Conservation (phyloP, 2,329 filamentous ascomycete species). For the Colletotrichum simmondsii region DNA sequence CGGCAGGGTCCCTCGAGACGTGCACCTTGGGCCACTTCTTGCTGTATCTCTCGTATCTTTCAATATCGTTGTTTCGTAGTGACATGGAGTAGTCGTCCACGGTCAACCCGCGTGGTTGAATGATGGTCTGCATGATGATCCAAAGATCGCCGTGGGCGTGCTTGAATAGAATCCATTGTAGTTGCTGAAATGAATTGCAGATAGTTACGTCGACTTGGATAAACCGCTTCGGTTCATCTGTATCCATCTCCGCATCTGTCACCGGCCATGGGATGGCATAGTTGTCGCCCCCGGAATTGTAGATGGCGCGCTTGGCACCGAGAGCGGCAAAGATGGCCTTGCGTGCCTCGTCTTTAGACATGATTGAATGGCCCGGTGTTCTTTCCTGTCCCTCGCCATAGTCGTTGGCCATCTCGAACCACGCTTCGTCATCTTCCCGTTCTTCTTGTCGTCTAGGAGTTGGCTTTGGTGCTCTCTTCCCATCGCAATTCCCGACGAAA, state of each 20-base stretch:
- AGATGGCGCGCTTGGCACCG: constrained; percentile 53
- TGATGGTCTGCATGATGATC: constrained; percentile 72
- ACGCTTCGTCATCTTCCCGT: not conserved
- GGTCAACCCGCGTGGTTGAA: constrained; percentile 74
- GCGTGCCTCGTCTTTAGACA: not conserved
- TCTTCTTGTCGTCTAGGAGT: not conserved
- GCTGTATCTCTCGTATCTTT: constrained; percentile 57
- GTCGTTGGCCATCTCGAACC: not conserved
- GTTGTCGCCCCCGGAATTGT: constrained; percentile 44
- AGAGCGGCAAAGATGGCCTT: constrained; percentile 45
- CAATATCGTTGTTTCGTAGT: constrained; percentile 76
- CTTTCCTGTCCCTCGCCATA: not conserved
- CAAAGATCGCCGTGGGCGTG: constrained; percentile 78
- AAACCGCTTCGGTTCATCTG: constrained; percentile 41
- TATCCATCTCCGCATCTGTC: not conserved
- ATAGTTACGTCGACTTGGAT: constrained; percentile 78
- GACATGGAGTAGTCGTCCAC: constrained; percentile 72
- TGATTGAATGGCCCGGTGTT: not conserved
- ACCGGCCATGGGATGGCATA: constrained; percentile 68
- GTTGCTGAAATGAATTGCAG: constrained; percentile 52
- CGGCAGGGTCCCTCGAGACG: constrained; percentile 66
- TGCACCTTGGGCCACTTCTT: constrained; percentile 67
- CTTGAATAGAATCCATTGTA: constrained; percentile 75
- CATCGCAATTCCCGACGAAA: constrained; percentile 19
- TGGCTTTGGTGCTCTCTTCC: too few relatives aligned